A percentile compares a stretch with the other conserved stretches of the same genome.
Evolutionary conservation across 2,329 filamentous ascomycete species (phyloP).

Genomic region (Stenocarpella maydis): DNA sequence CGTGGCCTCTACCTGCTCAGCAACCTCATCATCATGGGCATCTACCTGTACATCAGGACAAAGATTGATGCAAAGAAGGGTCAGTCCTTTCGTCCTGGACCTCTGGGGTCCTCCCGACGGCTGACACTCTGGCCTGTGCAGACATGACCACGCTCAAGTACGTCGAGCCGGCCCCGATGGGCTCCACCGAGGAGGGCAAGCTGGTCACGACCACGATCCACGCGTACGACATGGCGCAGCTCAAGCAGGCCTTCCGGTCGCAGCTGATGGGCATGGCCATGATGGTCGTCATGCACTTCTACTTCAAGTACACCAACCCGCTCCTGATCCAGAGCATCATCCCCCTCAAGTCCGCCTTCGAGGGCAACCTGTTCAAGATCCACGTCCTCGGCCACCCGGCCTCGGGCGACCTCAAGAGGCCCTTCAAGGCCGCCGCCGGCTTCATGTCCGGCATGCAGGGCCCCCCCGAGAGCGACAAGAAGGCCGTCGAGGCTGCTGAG

Average conservation of each 20-base stretch:
- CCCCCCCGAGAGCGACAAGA: conserved; percentile 85
- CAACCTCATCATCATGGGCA: conserved; percentile 81
- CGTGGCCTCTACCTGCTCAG: conserved; percentile 64
- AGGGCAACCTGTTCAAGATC: conserved; percentile 96
- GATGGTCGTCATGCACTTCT: conserved; percentile 99
- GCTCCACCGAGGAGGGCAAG: conserved; percentile 92
- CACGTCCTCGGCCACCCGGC: conserved; percentile 89
- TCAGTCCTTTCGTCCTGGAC: conserved; percentile 54
- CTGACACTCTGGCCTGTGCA: conserved; percentile 47
- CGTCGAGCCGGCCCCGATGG: conserved; percentile 93
- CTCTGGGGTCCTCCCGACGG: neutral
- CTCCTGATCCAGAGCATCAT: conserved; percentile 99
- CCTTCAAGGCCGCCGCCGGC: conserved; percentile 87
- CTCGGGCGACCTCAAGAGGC: conserved; percentile 88
- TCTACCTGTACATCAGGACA: conserved; percentile 86
- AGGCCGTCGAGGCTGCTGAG: conserved; percentile 82
- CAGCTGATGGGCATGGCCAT: conserved; percentile 97
- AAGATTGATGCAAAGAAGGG: conserved; percentile 98
- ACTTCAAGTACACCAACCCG: conserved; percentile 99
- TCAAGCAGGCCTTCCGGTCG: conserved; percentile 84
- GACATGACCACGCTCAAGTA: conserved; percentile 98
- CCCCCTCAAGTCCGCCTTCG: conserved; percentile 92
- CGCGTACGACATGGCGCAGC: conserved; percentile 90
- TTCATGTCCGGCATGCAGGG: conserved; percentile 83
- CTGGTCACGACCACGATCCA: conserved; percentile 96